Base-by-base conservation (phyloP, 805 yeast genomes). In the Candida ponderosae region DNA sequence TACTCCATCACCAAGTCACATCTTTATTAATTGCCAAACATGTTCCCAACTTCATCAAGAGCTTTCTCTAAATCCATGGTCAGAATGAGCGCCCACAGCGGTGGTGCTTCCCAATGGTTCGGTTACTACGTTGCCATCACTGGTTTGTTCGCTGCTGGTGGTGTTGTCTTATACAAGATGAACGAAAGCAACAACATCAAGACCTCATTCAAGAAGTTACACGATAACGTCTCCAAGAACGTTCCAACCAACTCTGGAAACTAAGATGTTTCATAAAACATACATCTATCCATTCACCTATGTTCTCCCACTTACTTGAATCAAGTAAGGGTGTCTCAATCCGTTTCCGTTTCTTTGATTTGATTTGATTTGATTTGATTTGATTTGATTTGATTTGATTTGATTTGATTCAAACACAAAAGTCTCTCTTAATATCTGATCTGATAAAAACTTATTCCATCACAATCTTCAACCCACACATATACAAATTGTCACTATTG, bases 21-120 rank as follows among this genome's bases (percentile, higher is more conserved):
- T 9, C 6, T 9, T 7, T 21, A 21, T 21, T 7, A 21, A 7
- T 24, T 24, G n/a, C n/a, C n/a, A 9, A 45, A 18, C 33, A 53
- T 53, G 58, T 45, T 39, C 48, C 51, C 56, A 37, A 46, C 58
- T 26, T 36, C 44, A 9, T 45, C 41, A 35, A 52, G 53, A 49
- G 29, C 49, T 36, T 53, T 53, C 50, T 44, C 45, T 40, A 42
- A 43, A 44, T 45, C 58, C 16, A 42, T 45, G 32, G 40, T 41
- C 38, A 50, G 54, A 48, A 37, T 50, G 41, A 46, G 35, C 38
- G 48, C 49, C 21, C 8, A 42, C 5, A 47, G 49, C 35, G 45
- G 43, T n/a, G 32, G 29, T 15, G 31, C 32, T 23, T 33, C 32
- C 35, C 45, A 43, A 43, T 53, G 56, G 56, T 31, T 40, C 21